Percentiles rank a stretch among this genome's conserved stretches.
Conservation (phyloP, 345 rosid species). For the Populus tremula region DNA sequence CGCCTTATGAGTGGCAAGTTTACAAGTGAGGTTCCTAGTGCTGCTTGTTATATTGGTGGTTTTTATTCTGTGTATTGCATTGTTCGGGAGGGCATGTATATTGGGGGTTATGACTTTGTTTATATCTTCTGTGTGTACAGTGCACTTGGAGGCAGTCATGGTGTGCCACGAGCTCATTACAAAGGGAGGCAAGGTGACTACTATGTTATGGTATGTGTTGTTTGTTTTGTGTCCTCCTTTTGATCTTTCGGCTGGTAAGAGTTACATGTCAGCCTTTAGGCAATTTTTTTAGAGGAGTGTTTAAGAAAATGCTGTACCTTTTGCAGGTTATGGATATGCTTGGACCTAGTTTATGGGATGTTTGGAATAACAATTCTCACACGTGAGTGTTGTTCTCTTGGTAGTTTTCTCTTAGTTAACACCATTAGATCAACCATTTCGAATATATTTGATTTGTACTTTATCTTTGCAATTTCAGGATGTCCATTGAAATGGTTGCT, state of each 20-base stretch:
- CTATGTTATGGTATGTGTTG: slow-evolving; percentile 67
- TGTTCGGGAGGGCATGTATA: background rate
- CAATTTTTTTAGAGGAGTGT: background rate
- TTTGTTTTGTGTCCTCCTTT: background rate
- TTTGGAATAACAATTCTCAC: slow-evolving; percentile 67
- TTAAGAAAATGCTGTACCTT: background rate
- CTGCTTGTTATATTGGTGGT: slow-evolving; percentile 1
- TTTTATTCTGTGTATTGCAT: background rate
- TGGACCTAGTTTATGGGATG: slow-evolving; percentile 89
- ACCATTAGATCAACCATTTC: background rate
- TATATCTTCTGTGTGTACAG: slow-evolving; percentile 22
- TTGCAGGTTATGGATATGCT: slow-evolving; percentile 88
- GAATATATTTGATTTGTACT: background rate
- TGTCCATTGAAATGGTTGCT: slow-evolving; percentile 84
- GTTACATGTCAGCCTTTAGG: background rate
- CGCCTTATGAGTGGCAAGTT: slow-evolving; percentile 99
- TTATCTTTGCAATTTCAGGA: slow-evolving; percentile 39
- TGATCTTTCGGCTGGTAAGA: background rate
- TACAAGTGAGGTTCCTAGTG: slow-evolving; percentile 58
- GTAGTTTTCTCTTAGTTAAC: background rate
- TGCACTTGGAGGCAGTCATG: slow-evolving; percentile 83
- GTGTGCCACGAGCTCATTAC: slow-evolving; percentile 78
- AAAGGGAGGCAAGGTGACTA: slow-evolving; percentile 83
- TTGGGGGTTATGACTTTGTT: slow-evolving; percentile 2
- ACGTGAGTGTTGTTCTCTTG: slow-evolving; percentile 39